Base-by-base conservation (phyloP, 495 filamentous ascomycete species). In the Opeltia flavorubescens region DNA sequence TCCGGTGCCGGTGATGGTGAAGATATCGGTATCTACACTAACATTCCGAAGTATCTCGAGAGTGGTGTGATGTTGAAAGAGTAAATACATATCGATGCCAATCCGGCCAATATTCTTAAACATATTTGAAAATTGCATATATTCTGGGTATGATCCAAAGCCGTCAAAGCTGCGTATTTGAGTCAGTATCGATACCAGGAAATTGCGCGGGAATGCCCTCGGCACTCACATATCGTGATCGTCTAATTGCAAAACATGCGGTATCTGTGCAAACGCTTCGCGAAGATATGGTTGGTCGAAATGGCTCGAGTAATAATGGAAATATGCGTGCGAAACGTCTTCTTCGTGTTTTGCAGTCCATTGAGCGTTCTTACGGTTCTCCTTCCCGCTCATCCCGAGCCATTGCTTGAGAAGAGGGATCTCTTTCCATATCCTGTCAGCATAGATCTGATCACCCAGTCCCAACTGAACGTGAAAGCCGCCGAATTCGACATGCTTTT, bases 91-190 rank as follows among this genome's bases (percentile, higher is more conserved):
- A 50, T 95, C 87, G 45, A 94, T 89, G n/a, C 86, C 93, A 24
- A 98, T 81, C 20, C 91, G 83, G 21, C 91, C 91, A 54, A 96
- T 94, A 60, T 95, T 95, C 62, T 94, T 95, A 72, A 98, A 95
- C 67, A 95, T 86, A 47, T 93, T 81, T 1, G 86, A 94, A 57
- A 82, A 83, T 59, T 98, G 91, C 89, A 98, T 95, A 55, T 98
- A 94, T 50, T 95, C 89, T 1, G 91, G 91, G 52, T 96, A 96
- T 1, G 84, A 91, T 17, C 91, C 91, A 48, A 88, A 98, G n/a
- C 91, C 91, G 59, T 98, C 91, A 56, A 98, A 96, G 42, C 88
- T 95, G 35, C 36, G 28, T 4, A 28, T 27, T 52, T 9, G 23
- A 12, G 13, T 18, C 20, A 28, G 30, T 29, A 44, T 25, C 7